These are phyloP conservation scores for Jatropha podagrica DNA, from an alignment of 441 rosid genomes.

Conservation along the genomic window DNA sequence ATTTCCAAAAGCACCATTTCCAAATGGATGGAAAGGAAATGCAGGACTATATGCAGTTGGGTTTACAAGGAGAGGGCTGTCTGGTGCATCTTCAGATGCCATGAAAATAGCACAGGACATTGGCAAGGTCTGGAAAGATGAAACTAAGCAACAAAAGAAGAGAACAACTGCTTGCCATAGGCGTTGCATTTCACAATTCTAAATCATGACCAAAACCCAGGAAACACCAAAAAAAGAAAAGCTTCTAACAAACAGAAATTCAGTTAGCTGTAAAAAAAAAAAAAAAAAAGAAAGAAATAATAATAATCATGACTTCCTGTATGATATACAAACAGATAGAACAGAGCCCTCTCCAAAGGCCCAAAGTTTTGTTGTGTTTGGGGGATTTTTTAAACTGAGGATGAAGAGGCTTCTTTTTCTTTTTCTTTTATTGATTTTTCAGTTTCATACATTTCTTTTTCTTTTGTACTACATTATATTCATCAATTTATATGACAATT, in stretches of 20 bases:
- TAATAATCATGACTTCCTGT: constrained; percentile 7
- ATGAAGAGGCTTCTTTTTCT: constrained; percentile 50
- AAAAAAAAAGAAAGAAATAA: background rate
- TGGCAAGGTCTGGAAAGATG: constrained; percentile 64
- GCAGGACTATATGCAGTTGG: constrained; percentile 88
- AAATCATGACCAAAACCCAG: constrained; percentile 6
- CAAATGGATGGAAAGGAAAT: constrained; percentile 81
- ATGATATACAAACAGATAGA: constrained; percentile 28
- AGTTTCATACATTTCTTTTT: constrained; percentile 9
- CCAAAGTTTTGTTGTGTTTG: constrained; percentile 42
- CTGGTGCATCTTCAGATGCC: constrained; percentile 77
- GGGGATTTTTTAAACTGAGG: constrained; percentile 60
- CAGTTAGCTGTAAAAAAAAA: constrained; percentile 15
- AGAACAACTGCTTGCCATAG: constrained; percentile 54
- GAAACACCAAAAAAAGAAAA: background rate
- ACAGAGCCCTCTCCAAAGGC: constrained; percentile 65
- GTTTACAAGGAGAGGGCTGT: constrained; percentile 89
- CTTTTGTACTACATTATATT: constrained; percentile 15
- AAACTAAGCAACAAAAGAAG: constrained; percentile 55
- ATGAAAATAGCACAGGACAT: constrained; percentile 65
- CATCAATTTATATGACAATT: constrained; percentile 11
- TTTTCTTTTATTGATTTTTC: constrained; percentile 1
- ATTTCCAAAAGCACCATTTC: constrained; percentile 61
- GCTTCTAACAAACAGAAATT: constrained; percentile 9
- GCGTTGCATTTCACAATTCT: constrained; percentile 78